These are phyloP conservation scores for Claviceps capensis DNA, from an alignment of 2,329 filamentous ascomycete genomes.

Conservation along the genomic window DNA sequence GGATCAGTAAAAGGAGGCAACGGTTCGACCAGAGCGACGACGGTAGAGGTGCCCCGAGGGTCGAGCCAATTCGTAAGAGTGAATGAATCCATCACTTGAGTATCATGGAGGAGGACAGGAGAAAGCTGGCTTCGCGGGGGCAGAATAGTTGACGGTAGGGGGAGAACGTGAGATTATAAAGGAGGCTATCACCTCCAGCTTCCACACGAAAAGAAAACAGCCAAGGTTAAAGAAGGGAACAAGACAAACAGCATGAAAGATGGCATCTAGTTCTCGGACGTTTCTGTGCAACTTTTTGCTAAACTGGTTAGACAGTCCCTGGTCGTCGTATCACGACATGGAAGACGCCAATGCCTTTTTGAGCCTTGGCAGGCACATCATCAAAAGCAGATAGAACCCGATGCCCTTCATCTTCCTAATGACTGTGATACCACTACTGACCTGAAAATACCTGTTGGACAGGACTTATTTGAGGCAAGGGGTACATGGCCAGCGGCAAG, in stretches of 20 bases:
- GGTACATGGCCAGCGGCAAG: neutral
- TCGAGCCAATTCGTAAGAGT: neutral
- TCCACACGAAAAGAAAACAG: neutral
- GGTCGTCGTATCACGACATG: conserved; percentile 1
- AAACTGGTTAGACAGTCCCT: conserved; percentile 1
- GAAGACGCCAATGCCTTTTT: neutral
- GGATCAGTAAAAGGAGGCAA: conserved; percentile 14
- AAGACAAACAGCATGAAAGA: neutral
- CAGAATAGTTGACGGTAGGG: neutral
- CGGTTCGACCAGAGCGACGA: conserved; percentile 2
- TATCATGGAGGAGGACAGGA: neutral
- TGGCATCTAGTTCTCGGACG: neutral
- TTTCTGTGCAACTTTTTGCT: conserved; percentile 1
- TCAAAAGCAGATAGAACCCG: neutral
- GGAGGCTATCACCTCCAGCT: neutral
- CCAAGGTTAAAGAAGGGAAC: neutral
- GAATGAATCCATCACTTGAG: conserved; percentile 1
- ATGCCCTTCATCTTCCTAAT: neutral
- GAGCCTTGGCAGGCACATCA: neutral
- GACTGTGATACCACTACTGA: neutral
- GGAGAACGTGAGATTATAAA: neutral
- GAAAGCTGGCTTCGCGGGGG: neutral
- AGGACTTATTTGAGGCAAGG: neutral
- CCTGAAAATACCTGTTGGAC: neutral
- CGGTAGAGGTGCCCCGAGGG: neutral